Evolutionary conservation across 352 stramenopile genomes (phyloP).

Genomic region (Phytopythium litorale): DNA sequence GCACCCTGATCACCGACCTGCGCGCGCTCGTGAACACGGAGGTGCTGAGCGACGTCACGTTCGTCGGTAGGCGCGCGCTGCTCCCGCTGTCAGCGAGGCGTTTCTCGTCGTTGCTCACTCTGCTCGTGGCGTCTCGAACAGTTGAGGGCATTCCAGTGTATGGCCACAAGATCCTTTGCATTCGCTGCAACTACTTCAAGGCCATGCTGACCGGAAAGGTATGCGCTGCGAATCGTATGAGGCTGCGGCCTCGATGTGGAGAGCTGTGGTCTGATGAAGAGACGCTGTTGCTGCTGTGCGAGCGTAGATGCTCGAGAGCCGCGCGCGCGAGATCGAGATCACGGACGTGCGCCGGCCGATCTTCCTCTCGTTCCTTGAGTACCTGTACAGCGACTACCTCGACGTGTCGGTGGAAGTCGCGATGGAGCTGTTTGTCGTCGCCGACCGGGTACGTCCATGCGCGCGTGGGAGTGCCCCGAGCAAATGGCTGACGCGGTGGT

Average conservation of each 20-base stretch:
- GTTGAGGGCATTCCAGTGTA: conserved; percentile 88
- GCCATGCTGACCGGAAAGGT: conserved; percentile 85
- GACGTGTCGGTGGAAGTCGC: conserved; percentile 90
- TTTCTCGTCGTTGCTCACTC: neutral
- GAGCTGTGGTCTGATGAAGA: neutral
- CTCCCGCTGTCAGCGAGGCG: neutral
- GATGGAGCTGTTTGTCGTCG: conserved; percentile 93
- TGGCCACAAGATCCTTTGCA: conserved; percentile 90
- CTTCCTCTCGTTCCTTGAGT: conserved; percentile 94
- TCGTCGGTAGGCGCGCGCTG: conserved; percentile 51
- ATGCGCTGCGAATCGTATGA: neutral
- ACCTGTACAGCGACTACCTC: conserved; percentile 95
- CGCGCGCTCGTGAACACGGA: conserved; percentile 79
- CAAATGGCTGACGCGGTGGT: neutral
- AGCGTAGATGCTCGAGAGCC: conserved; percentile 88
- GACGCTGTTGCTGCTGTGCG: conserved; percentile 2
- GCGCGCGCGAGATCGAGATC: conserved; percentile 88
- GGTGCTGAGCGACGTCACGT: conserved; percentile 87
- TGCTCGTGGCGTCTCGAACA: conserved; percentile 7
- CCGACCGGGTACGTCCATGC: conserved; percentile 60
- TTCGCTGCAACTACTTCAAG: conserved; percentile 94
- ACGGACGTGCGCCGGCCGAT: conserved; percentile 89
- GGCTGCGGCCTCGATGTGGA: neutral
- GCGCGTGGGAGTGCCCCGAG: neutral
- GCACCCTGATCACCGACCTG: conserved; percentile 71